Evolutionary conservation across 2,329 filamentous ascomycete species (phyloP), one percentile per base, ranked within the genome.

Genomic region (Chaetomiaceae sp.): DNA sequence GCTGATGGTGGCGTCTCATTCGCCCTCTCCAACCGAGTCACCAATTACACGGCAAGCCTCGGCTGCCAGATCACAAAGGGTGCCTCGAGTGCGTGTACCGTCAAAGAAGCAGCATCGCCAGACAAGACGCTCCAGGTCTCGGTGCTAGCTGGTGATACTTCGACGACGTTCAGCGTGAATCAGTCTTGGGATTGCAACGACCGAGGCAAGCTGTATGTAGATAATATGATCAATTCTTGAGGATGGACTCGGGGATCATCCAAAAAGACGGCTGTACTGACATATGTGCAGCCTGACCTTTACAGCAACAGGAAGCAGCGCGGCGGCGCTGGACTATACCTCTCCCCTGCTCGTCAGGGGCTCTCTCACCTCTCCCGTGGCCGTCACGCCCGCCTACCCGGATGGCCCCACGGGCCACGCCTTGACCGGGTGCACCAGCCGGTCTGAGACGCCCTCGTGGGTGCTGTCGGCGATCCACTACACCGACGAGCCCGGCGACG

Each of bases 131-230:
- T 61, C 5, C 31, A 52, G 14, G 56, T 39, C 1, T 44, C 54
- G 2, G 46, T 60, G 0, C 38, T 55, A n/a, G 34, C 55, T 2
- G 41, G 43, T 1, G 47, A 27, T 5, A 47, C 16, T 1, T 20
- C 53, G 6, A 54, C 56, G 3, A 19, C 41, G 5, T 34, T 61
- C 43, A 44, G 8, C 50, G 25, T 61, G 12, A 51, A 55, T 17
- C 56, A 60, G 48, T 55, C 53, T 1, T 63, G 61, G 61, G 42
- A 39, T 2, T 63, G 60, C 51, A 55, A 47, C 31, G 61, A 62
- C 19, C 23, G 49, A n/a, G 27, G 38, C 0, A 47, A 50, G 5
- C 48, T 42, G 56, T 58, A 53, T 48, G 56, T 27, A n/a, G n/a
- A n/a, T n/a, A n/a, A n/a, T n/a, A n/a, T n/a, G n/a, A n/a, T n/a